Base-by-base conservation (phyloP, 768 basidiomycete species). In the Amanita pseudoporphyria region DNA sequence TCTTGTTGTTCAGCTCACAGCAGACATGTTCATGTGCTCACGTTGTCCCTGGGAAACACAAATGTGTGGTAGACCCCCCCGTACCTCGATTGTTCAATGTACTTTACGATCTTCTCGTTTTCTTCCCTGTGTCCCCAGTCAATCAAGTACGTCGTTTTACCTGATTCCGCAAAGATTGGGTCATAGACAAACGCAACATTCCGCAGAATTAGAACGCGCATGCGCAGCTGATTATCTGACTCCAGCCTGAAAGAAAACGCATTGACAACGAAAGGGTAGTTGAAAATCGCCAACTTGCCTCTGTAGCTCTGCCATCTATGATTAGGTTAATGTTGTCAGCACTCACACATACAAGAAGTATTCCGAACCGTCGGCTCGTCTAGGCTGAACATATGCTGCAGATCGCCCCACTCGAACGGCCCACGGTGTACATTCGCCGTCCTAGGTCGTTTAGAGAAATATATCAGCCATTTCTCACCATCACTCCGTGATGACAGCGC, bases 151-250 rank as follows among this genome's bases (percentile, higher is more conserved):
- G 75, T 70, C 55, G 56, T 60, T 3, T 56, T 56, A 7, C 67
- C 63, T 1, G 64, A 69, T 45, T 83, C 81, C 35, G 81, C 65
- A 21, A 77, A 65, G 28, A 81, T 64, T 0, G 82, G 82, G 51
- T 79, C 74, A 43, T 76, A 71, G 7, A 81, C 35, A 52, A 81
- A 82, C 0, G 72, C 77, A 54, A 73, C 58, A 7, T 68, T 53
- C 2, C 47, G 48, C 6, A 63, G 52, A 9, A 71, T 68, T 44
- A 71, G 66, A 12, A 80, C 46, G 4, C 72, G 68, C 52, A 77
- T 63, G 52, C 71, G 64, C n/a, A 73, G 60, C 16, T 71, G 68
- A 14, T 62, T 54, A 53, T 63, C 62, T n/a, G 59, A 59, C 31
- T 60, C 55, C 45, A 70, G 65, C 46, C 71, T 74, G 21, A 14